Base-by-base conservation (phyloP, 495 filamentous ascomycete genomes). In the Lindgomyces ingoldianus region DNA sequence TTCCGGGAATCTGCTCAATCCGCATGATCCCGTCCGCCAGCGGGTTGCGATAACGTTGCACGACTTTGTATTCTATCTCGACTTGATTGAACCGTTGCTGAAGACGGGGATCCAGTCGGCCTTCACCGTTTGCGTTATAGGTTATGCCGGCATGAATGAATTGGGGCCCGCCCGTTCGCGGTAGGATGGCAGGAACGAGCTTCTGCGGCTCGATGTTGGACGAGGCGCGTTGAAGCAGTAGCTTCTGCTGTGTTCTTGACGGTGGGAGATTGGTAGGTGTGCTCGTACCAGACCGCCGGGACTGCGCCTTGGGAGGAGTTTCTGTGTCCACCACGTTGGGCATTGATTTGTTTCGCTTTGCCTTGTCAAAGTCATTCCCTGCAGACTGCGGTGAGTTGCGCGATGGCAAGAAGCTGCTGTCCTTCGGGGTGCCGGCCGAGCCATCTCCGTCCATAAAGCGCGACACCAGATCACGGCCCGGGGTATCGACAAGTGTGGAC, bases 171-270 rank as follows among this genome's bases (percentile, higher is more conserved):
- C 42, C 74, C 71, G 21, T 76, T 62, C 14, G 74, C 62, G 73
- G 71, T 24, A 76, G 68, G 33, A 80, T 74, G 22, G 75, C 75
- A 29, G 80, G 78, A 11, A 80, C 60, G 3, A 76, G 65, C 48
- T 76, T 72, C 47, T 72, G 69, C 11, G 82, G 78, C 57, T 89
- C 86, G n/a, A 88, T 80, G 62, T 78, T 81, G 4, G 86, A 87
- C 65, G 82, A 85, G 16, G 84, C 86, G 22, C 87, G 79, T 72
- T 89, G 85, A 1, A 90, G 81, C 76, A 87, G 84, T 12, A 90
- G 75, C 60, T 90, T 90, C 68, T 89, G 87, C 72, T 90, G 87
- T 4, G 85, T 89, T 21, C 87, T 78, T 57, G 83, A 87, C 61
- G 82, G 78, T 27, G 84, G 82, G 0, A 80, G 75, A 3, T 79